Conservation (phyloP, 1,284 basidiomycete genomes). For the Puccinia coronata region DNA sequence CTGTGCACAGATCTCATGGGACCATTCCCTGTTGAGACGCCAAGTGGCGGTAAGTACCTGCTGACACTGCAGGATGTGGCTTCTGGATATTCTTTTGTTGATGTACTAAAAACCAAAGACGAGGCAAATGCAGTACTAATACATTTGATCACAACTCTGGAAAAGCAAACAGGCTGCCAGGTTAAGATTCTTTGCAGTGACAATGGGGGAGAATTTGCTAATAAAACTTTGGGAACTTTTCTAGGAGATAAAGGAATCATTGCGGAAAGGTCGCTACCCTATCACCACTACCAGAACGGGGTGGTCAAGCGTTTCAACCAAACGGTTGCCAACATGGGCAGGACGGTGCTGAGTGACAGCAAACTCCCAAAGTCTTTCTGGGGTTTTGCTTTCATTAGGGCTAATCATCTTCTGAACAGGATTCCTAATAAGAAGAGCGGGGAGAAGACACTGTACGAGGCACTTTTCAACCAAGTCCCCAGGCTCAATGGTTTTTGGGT, state of each 20-base stretch:
- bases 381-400: no score
- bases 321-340: constrained; percentile 1
- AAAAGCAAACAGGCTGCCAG: no score
- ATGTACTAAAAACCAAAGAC: neutral
- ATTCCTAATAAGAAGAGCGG: no score
- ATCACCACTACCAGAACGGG: constrained; percentile 28
- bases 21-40: neutral
- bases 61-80: neutral
- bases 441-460: no score
- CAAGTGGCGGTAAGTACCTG: neutral
- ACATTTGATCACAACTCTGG: neutral
- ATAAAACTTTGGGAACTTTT: neutral
- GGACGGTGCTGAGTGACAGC: no score
- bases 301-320: constrained; percentile 1
- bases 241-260: neutral
- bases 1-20: neutral
- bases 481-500: no score
- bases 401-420: no score
- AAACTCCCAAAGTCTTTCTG: no score
- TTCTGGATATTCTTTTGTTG: neutral
- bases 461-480: no score
- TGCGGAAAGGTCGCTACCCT: neutral
- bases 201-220: no score
- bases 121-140: no score
- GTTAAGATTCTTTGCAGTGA: no score